Evolutionary conservation across 202 grass and related monocot species (phyloP), one percentile per base, ranked within the genome.

Genomic region (Schoenoplectus triqueter): DNA sequence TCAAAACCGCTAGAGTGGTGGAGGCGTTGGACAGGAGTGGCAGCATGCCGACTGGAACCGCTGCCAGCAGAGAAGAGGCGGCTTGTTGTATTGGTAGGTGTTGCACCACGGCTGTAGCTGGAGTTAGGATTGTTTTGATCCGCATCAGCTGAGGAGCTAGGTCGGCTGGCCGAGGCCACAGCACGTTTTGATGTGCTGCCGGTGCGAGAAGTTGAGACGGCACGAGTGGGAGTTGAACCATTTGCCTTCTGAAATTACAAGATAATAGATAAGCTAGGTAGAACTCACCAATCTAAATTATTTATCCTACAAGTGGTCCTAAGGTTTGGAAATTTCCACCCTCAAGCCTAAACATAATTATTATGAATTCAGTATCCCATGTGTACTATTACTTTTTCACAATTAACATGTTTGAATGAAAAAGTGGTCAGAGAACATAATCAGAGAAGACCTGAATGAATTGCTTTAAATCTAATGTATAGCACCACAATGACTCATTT

Each of bases 161-260:
- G 92, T 77, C 89, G 84, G 89, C 84, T 94, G 74, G 87, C 92
- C 21, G 96, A 99, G 51, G 91, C 82, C 49, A 99, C 85, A 18
- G 87, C 96, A 70, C 91, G 91, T 84, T 92, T 94, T 47, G 96
- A 96, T 0, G 91, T 91, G 87, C 91, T 94, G 4, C 91, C 93
- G 75, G 89, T 92, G 54, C 91, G 82, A 21, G 89, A 92, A 65
- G 91, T 89, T 67, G 86, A 66, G 1, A 86, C 81, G 10, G 69
- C 75, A 76, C 89, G 92, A 76, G 86, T 85, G 70, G 85, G 89
- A 77, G 89, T 90, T 2, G 85, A 81, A 82, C 90, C 89, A 89
- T 70, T 73, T 85, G 52, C 79, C 88, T 94, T 82, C 80, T 82
- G 80, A 67, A 68, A 82, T 82, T 11, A 82, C 17, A 66, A 62